These are phyloP conservation scores for Boletellus sp. DNA, from an alignment of 1,284 basidiomycete genomes.

Conservation along the genomic window DNA sequence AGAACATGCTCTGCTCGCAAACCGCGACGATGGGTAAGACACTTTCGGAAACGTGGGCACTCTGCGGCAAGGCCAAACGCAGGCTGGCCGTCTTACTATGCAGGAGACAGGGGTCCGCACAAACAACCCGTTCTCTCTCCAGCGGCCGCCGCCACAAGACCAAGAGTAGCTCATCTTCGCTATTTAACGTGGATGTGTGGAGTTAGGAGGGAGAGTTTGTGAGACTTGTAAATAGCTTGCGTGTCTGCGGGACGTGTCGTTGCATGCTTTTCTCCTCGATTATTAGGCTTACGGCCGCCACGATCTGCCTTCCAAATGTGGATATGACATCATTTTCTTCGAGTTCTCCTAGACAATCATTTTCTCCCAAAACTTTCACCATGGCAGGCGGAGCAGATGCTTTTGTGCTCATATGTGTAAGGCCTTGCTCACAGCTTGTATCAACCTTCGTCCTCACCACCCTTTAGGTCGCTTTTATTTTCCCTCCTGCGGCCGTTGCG, in stretches of 20 bases:
- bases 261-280: neutral
- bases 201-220: neutral
- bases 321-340: slow-evolving; percentile 28
- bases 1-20: slow-evolving; percentile 80
- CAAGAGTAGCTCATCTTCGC: slow-evolving; percentile 84
- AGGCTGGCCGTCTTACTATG: slow-evolving; percentile 52
- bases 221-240: slow-evolving; percentile 12
- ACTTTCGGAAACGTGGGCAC: slow-evolving; percentile 89
- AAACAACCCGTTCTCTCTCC: slow-evolving; percentile 74
- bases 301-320: slow-evolving; percentile 15
- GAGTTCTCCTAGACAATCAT: neutral
- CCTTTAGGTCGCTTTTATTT: slow-evolving; percentile 64
- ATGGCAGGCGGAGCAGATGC: slow-evolving; percentile 24
- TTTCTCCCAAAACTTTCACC: neutral
- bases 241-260: neutral
- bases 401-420: slow-evolving; percentile 18
- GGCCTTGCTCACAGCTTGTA: neutral
- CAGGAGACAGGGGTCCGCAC: slow-evolving; percentile 56
- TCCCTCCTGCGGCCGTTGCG: slow-evolving; percentile 54
- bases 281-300: no score
- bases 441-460: neutral
- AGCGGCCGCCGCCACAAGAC: slow-evolving; percentile 55
- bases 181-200: slow-evolving; percentile 40
- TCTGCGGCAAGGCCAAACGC: slow-evolving; percentile 71
- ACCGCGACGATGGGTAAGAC: slow-evolving; percentile 85